Base-by-base conservation (phyloP, 768 basidiomycete genomes). In the Tricholoma sp. region DNA sequence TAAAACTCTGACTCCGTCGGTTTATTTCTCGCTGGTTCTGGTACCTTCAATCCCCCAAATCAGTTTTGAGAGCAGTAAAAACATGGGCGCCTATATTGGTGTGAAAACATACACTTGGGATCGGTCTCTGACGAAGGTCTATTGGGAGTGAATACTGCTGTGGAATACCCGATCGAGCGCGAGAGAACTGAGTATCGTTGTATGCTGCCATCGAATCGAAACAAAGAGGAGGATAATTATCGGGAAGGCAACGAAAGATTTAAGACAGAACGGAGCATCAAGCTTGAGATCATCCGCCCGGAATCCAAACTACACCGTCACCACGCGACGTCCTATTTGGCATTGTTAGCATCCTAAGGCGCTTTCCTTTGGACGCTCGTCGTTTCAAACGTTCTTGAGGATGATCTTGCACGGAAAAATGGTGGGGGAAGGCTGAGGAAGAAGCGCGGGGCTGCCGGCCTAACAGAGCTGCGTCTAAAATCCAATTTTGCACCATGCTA, bases 1-100 rank as follows among this genome's bases (percentile, higher is more conserved):
- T 81, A 94, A 71, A 94, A 85, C 60, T 94, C 82, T 42, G 81
- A 84, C 58, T 92, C 88, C 1, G 83, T 81, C 0, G 91, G 91
- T 48, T 71, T 80, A 63, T 76, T 70, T 59, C 78, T 73, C 1
- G 77, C 84, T 37, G 91, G 92, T 50, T 79, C 80, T 62, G 85
- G 78, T 15, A 94, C 89, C 89, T 91, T 69, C 42, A 47, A 57
- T 48, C 58, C 36, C 44, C 39, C 36, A 62, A 57, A 41, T 52
- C 31, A 49, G 12, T 32, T 13, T 5, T 8, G 36, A 17, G 11
- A 24, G 15, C 36, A 33, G 37, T 20, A 34, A 33, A 32, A 49
- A 36, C 32, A 31, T 52, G 34, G 33, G 57, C 57, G 61, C 55
- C 55, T 53, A 63, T 9, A 63, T 9, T 34, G 52, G 44, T 32